A percentile compares a stretch with the other conserved stretches of the same genome.
Evolutionary conservation across 352 stramenopile genomes (phyloP).

Genomic region (Pythium myriotylum): DNA sequence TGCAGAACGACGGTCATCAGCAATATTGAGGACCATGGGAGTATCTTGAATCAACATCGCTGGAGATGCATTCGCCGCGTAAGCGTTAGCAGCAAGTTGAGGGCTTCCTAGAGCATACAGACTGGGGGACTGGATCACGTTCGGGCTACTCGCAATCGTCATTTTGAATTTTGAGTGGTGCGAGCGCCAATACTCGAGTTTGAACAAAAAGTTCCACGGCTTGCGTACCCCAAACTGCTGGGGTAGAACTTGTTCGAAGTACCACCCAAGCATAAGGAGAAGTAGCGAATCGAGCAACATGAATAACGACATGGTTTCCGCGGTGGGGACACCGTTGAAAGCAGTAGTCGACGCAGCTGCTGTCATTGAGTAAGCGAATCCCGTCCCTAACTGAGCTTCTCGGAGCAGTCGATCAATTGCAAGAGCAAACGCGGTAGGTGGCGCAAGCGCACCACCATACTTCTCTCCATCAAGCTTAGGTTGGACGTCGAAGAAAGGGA

Average conservation of each 20-base stretch:
- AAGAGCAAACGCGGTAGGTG: constrained; percentile 68
- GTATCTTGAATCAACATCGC: background rate
- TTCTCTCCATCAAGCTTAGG: constrained; percentile 34
- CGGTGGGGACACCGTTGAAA: constrained; percentile 38
- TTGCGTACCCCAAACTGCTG: constrained; percentile 88
- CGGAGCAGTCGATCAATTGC: constrained; percentile 63
- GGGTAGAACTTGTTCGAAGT: constrained; percentile 92
- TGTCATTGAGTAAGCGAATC: constrained; percentile 61
- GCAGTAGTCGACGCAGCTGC: constrained; percentile 38
- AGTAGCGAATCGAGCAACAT: constrained; percentile 82
- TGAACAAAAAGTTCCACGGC: constrained; percentile 92
- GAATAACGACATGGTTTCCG: constrained; percentile 57
- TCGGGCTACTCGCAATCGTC: constrained; percentile 19
- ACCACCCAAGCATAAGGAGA: constrained; percentile 86
- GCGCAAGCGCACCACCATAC: constrained; percentile 56
- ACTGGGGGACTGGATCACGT: constrained; percentile 19
- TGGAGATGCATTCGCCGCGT: background rate
- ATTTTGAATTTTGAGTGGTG: constrained; percentile 13
- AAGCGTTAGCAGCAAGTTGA: background rate
- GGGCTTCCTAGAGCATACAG: constrained; percentile 21
- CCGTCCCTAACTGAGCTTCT: constrained; percentile 58
- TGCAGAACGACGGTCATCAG: constrained; percentile 6
- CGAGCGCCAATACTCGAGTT: constrained; percentile 39
- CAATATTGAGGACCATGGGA: constrained; percentile 8
- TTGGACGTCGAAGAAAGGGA: constrained; percentile 72